Evolutionary conservation across 1,284 basidiomycete genomes (phyloP).

Genomic region (Cystobasidiaceae sp.): DNA sequence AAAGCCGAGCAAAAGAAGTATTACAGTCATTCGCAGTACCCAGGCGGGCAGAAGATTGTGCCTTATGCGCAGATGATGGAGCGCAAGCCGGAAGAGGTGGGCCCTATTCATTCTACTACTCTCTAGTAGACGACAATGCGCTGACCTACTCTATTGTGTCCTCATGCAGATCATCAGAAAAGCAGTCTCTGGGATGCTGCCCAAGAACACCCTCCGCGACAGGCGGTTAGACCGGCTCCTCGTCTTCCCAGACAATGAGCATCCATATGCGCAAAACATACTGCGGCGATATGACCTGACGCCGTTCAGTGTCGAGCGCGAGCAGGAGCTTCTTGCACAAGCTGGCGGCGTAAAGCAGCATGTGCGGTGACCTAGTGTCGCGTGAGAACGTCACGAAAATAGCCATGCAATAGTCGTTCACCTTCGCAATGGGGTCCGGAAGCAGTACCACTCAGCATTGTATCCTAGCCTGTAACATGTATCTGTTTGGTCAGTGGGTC

Average conservation of each 20-base stretch:
- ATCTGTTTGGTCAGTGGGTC: no score
- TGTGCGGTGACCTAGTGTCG: background rate
- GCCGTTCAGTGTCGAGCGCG: background rate
- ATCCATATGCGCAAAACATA: conserved; percentile 46
- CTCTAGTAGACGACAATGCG: background rate
- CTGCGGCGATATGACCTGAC: conserved; percentile 35
- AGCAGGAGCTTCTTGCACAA: no score
- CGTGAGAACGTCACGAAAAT: background rate
- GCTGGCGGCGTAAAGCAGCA: no score
- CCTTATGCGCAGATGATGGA: conserved; percentile 75
- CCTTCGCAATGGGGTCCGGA: no score
- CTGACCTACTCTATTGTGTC: no score
- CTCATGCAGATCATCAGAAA: conserved; percentile 74
- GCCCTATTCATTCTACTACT: conserved; percentile 44
- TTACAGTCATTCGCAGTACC: conserved; percentile 84
- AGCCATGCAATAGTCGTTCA: no score
- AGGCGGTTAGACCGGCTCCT: conserved; percentile 74
- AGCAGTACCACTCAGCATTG: no score
- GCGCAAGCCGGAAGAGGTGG: conserved; percentile 83
- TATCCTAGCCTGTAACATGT: no score
- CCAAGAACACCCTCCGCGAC: conserved; percentile 88
- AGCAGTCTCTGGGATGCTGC: conserved; percentile 92
- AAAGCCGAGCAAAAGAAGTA: conserved; percentile 85
- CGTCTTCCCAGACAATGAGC: conserved; percentile 65
- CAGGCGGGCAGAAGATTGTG: conserved; percentile 87